phyloP scores from a whole-genome alignment of 1,139 yeast genomes.

The Blastobotrys apis region DNA sequence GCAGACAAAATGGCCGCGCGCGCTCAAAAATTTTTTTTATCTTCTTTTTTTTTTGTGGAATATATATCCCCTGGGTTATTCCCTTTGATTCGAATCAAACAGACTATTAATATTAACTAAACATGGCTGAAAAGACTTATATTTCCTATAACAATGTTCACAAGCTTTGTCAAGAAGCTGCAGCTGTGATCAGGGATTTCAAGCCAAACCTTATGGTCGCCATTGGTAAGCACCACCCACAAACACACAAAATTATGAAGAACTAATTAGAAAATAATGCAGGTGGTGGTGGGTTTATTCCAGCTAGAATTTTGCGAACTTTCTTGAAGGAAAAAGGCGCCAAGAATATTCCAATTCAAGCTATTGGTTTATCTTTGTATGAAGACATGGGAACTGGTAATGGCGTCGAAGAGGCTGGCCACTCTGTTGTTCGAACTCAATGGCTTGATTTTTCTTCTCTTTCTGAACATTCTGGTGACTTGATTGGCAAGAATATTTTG shows the following conservation, averaged over 20 bases:
- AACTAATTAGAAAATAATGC: too few relatives aligned
- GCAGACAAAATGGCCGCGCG: background rate
- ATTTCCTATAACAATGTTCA: constrained; percentile 90
- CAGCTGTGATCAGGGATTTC: constrained; percentile 62
- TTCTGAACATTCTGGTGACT: constrained; percentile 54
- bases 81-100: background rate
- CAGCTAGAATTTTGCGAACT: constrained; percentile 90
- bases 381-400: constrained; percentile 70
- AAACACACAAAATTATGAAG: constrained; percentile 33
- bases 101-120: background rate
- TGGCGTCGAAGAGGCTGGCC: constrained; percentile 59
- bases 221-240: too few relatives aligned
- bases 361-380: constrained; percentile 84
- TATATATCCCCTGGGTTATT: background rate
- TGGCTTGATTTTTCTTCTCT: constrained; percentile 80
- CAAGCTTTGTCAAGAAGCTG: constrained; percentile 85
- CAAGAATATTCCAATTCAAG: constrained; percentile 89
- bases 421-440: constrained; percentile 87
- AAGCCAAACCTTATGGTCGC: constrained; percentile 88
- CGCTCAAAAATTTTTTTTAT: constrained; percentile 1
- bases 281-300: constrained; percentile 96
- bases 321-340: constrained; percentile 82
- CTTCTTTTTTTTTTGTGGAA: background rate
- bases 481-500: constrained; percentile 75
- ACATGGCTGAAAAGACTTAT: constrained; percentile 54